Base-by-base conservation (phyloP, 1,284 basidiomycete species). In the Leccinum subrobustum region DNA sequence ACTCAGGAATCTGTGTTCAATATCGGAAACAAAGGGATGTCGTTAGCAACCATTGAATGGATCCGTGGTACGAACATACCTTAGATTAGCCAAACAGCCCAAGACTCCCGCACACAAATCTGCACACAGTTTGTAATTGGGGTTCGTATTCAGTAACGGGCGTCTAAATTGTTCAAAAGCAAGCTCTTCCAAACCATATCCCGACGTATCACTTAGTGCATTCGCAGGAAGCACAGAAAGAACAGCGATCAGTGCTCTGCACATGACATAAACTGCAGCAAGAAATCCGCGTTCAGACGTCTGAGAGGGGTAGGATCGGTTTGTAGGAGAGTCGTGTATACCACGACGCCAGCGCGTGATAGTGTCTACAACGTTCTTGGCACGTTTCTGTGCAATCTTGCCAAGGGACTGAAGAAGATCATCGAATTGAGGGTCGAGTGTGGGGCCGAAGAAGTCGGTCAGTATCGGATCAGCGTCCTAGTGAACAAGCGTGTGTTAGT, bases 211-310 rank as follows among this genome's bases (percentile, higher is more conserved):
- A 8, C 88, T 87, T 2, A 96, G 77, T 1, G 86, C 86, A 64
- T 93, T 91, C 67, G 88, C 89, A 1, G 87, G 81, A 20, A 92
- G 82, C 14, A 83, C 79, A 55, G 89, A 84, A 52, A 96, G 83
- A 14, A 95, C 84, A 2, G 85, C 86, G 29, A 95, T 87, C 29
- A 96, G 79, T 0, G 92, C 88, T 53, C 94, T 85, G 70, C 93
- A 95, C 83, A 93, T 89, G 68, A 96, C 87, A 73, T 95, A 96
- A 35, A 91, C 89, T 1, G 91, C 87, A 3, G 92, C 89, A 3
- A 95, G 81, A 54, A 85, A 83, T 75, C 92, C 90, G n/a, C 92
- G 85, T 68, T 92, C 90, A 37, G 77, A 67, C 23, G 72, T 70
- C 31, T 80, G 79, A 47, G 72, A 72, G 6, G 75, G 71, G 3